Evolutionary conservation across 345 rosid species (phyloP).

Genomic region (Rubroshorea leprosula): DNA sequence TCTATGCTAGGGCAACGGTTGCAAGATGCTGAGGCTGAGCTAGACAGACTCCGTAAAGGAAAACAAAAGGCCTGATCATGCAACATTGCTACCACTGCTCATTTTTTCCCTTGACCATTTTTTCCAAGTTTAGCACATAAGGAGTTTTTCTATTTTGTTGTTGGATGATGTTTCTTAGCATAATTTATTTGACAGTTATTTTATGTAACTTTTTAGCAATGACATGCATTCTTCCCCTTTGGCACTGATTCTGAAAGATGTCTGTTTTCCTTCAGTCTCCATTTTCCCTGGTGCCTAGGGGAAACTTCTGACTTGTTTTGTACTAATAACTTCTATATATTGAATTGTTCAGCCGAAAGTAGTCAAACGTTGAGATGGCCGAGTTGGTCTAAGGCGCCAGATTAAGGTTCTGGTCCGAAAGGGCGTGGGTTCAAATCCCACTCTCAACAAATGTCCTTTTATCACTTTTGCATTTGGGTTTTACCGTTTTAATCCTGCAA

Average conservation of each 20-base stretch:
- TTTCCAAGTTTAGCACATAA: neutral
- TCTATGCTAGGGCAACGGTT: constrained; percentile 44
- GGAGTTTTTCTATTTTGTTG: constrained; percentile 1
- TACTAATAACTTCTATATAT: neutral
- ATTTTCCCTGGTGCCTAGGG: too few species aligned
- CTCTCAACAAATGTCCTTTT: constrained; percentile 31
- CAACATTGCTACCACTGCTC: neutral
- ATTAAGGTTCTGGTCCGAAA: constrained; percentile 99
- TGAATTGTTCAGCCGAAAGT: too few species aligned
- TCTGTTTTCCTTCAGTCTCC: too few species aligned
- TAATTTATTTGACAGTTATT: constrained; percentile 12
- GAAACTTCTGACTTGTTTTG: neutral
- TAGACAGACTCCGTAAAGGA: constrained; percentile 58
- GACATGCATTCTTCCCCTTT: too few species aligned
- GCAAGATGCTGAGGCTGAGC: constrained; percentile 65
- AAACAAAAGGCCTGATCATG: constrained; percentile 31
- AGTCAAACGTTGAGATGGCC: constrained; percentile 95
- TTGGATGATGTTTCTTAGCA: constrained; percentile 12
- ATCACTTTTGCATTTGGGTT: too few species aligned
- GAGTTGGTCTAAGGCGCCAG: constrained; percentile 99
- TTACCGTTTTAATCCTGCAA: too few species aligned
- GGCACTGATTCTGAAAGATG: too few species aligned
- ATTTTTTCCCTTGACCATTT: constrained; percentile 1
- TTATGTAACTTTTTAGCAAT: neutral
- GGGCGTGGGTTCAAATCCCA: constrained; percentile 50